Conservation (phyloP, 202 grass and related monocot genomes). For the Carex arenaria region DNA sequence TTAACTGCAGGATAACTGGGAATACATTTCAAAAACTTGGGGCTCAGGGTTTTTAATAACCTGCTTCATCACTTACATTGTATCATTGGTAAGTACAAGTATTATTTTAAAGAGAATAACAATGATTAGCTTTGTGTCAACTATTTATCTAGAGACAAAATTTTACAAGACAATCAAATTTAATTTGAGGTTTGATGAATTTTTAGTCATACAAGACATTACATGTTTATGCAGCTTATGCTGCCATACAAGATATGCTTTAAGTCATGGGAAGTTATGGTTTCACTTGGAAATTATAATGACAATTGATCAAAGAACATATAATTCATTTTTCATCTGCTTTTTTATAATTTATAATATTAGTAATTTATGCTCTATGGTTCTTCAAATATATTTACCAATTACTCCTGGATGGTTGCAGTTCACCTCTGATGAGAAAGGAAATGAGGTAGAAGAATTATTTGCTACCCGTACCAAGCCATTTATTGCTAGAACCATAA, state of each 20-base stretch:
- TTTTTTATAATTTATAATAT: too few relatives aligned
- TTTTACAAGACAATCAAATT: too few relatives aligned
- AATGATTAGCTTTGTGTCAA: too few relatives aligned
- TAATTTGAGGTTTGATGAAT: too few relatives aligned
- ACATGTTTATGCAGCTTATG: neutral
- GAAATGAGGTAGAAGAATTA: constrained; percentile 66
- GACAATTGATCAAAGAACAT: neutral
- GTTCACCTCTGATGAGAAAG: constrained; percentile 66
- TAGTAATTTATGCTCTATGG: too few relatives aligned
- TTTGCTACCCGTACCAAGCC: constrained; percentile 66
- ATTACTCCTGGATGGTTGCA: constrained; percentile 24
- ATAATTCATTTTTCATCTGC: too few relatives aligned
- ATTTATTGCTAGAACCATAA: constrained; percentile 65
- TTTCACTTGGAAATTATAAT: neutral
- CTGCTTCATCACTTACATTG: constrained; percentile 41
- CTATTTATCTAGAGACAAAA: too few relatives aligned
- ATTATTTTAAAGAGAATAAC: neutral
- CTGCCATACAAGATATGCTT: neutral
- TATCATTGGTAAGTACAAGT: constrained; percentile 41
- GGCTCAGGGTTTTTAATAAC: constrained; percentile 72
- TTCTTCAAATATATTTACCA: neutral
- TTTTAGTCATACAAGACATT: too few relatives aligned
- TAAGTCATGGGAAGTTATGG: neutral
- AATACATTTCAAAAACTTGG: constrained; percentile 63
- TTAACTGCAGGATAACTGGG: constrained; percentile 79